Conservation (phyloP, 495 filamentous ascomycete genomes). For the Penicillium goetzii region DNA sequence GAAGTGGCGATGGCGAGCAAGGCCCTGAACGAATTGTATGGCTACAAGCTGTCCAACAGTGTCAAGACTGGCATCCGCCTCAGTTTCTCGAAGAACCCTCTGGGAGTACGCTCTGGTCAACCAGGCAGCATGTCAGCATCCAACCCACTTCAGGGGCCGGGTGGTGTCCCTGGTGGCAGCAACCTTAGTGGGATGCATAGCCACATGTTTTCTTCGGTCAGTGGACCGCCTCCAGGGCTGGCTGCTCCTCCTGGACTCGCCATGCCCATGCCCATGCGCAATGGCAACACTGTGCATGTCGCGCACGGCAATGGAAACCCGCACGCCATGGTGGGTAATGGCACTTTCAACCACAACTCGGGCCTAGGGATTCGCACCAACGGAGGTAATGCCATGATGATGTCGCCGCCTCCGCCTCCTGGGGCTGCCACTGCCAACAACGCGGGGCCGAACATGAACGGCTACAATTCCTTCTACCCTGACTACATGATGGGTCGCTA, state of each 20-base stretch:
- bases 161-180: constrained; percentile 48
- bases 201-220: constrained; percentile 70
- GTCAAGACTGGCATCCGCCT: constrained; percentile 97
- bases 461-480: constrained; percentile 53
- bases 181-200: constrained; percentile 60
- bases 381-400: constrained; percentile 49
- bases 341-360: constrained; percentile 46
- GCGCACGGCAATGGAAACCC: constrained; percentile 27
- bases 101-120: constrained; percentile 86
- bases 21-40: constrained; percentile 89
- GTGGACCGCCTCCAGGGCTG: constrained; percentile 75
- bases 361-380: constrained; percentile 51
- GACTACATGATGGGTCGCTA: constrained; percentile 66
- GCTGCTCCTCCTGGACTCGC: constrained; percentile 68
- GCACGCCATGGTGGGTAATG: constrained; percentile 43
- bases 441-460: constrained; percentile 46
- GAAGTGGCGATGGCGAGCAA: constrained; percentile 93
- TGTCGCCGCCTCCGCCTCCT: constrained; percentile 41
- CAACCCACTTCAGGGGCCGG: constrained; percentile 54
- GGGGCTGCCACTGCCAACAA: constrained; percentile 44
- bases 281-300: constrained; percentile 40
- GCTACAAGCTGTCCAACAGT: constrained; percentile 85
- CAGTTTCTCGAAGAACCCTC: constrained; percentile 96
- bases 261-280: constrained; percentile 42
- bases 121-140: constrained; percentile 56